A percentile compares a stretch with the other conserved stretches of the same genome.
Evolutionary conservation across 495 filamentous ascomycete genomes (phyloP).

Genomic region (Penicillium argentinense): DNA sequence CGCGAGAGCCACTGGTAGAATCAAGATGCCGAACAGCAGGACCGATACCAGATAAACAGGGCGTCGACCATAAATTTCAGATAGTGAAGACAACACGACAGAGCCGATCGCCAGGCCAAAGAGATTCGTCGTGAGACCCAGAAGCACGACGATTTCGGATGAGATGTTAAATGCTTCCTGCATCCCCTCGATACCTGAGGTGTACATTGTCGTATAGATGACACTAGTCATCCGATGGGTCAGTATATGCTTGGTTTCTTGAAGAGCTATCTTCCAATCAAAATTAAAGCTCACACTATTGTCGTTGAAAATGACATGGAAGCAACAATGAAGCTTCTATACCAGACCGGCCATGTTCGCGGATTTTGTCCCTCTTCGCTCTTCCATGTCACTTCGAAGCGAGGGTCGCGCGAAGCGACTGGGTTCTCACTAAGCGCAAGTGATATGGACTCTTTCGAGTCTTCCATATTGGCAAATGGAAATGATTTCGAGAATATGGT

Average conservation of each 20-base stretch:
- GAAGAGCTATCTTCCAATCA: no score
- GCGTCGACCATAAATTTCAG: slow-evolving; percentile 71
- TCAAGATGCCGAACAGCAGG: slow-evolving; percentile 58
- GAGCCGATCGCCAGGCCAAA: slow-evolving; percentile 65
- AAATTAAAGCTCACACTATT: no score
- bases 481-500: background rate
- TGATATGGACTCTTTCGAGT: background rate
- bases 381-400: slow-evolving; percentile 68
- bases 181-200: slow-evolving; percentile 64
- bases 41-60: slow-evolving; percentile 66
- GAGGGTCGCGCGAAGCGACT: slow-evolving; percentile 31
- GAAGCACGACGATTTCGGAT: slow-evolving; percentile 55
- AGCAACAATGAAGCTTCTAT: slow-evolving; percentile 57
- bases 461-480: slow-evolving; percentile 1
- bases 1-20: slow-evolving; percentile 69
- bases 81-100: slow-evolving; percentile 70
- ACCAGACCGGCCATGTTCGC: slow-evolving; percentile 65
- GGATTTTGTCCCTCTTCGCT: slow-evolving; percentile 62
- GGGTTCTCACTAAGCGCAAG: background rate
- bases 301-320: slow-evolving; percentile 65
- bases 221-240: slow-evolving; percentile 37
- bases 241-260: background rate
- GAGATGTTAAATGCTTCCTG: slow-evolving; percentile 60
- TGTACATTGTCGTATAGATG: slow-evolving; percentile 76
- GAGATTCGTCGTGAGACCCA: slow-evolving; percentile 76